These are phyloP conservation scores for Aspergillus vadensis DNA, from an alignment of 2,329 filamentous ascomycete genomes.

Conservation along the genomic window DNA sequence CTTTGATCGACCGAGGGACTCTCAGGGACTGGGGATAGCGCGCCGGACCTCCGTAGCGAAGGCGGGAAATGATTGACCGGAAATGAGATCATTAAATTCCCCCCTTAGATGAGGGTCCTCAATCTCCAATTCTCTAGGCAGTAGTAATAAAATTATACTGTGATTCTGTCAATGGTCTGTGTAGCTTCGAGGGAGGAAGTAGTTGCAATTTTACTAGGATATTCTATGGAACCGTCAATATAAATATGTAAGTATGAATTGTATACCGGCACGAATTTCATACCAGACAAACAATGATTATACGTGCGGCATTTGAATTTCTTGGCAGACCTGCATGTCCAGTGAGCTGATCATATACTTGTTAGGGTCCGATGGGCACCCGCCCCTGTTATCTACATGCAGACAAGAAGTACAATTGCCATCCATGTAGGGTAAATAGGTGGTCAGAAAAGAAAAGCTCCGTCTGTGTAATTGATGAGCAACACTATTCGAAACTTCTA, in stretches of 20 bases:
- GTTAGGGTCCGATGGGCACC: background rate
- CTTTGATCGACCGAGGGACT: background rate
- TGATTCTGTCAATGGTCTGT: too few species aligned
- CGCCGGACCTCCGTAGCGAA: background rate
- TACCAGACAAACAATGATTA: background rate
- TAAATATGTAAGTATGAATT: too few species aligned
- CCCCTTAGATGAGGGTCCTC: background rate
- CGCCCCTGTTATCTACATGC: background rate
- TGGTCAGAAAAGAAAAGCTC: background rate
- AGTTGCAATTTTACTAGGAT: too few species aligned
- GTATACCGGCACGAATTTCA: background rate
- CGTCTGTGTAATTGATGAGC: background rate
- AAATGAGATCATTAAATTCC: conserved; percentile 1
- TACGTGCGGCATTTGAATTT: background rate
- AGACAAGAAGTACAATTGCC: background rate
- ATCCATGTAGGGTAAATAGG: background rate
- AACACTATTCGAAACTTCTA: background rate
- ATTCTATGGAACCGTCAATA: too few species aligned
- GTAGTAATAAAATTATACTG: background rate
- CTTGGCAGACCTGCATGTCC: background rate
- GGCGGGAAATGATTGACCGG: conserved; percentile 3
- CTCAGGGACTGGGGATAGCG: background rate
- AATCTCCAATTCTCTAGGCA: background rate
- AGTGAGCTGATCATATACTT: background rate
- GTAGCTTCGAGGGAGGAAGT: too few species aligned